Percentiles rank a stretch among this genome's conserved stretches.
Evolutionary conservation across 352 stramenopile genomes (phyloP).

Genomic region (Phytophthora chlamydospora): DNA sequence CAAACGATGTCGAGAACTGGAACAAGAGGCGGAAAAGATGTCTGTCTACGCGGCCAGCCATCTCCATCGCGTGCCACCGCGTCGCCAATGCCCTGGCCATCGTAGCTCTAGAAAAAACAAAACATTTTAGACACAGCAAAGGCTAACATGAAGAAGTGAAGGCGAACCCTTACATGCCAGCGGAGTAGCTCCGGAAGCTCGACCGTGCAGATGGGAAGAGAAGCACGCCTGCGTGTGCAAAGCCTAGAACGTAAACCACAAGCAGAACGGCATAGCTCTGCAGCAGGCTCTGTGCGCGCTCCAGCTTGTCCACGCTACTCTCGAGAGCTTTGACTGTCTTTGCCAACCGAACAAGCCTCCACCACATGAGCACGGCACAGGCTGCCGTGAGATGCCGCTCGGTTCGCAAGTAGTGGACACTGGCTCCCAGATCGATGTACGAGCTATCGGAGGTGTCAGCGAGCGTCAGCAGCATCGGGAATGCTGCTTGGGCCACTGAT

Average conservation of each 20-base stretch:
- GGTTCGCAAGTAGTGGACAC: slow-evolving; percentile 33
- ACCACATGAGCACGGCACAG: slow-evolving; percentile 65
- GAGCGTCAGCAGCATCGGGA: slow-evolving; percentile 44
- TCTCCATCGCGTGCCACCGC: slow-evolving; percentile 26
- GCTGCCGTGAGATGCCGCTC: slow-evolving; percentile 47
- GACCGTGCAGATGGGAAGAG: slow-evolving; percentile 43
- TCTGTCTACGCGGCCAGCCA: slow-evolving; percentile 15
- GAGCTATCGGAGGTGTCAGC: slow-evolving; percentile 30
- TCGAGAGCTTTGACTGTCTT: slow-evolving; percentile 54
- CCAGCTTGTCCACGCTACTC: slow-evolving; percentile 46
- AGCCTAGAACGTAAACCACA: slow-evolving; percentile 49
- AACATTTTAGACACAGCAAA: not conserved
- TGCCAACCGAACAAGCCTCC: slow-evolving; percentile 53
- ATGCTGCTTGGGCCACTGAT: slow-evolving; percentile 40
- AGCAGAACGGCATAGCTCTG: slow-evolving; percentile 47
- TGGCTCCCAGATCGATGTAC: slow-evolving; percentile 46
- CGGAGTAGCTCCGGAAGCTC: slow-evolving; percentile 45
- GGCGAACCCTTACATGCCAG: slow-evolving; percentile 52
- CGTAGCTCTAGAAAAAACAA: slow-evolving; percentile 30
- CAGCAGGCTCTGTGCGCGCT: slow-evolving; percentile 49
- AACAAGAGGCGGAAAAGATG: slow-evolving; percentile 47
- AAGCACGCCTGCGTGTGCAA: slow-evolving; percentile 51
- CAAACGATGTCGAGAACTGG: slow-evolving; percentile 48
- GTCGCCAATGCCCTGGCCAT: slow-evolving; percentile 34
- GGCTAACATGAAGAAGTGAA: not conserved